Percentiles rank a stretch among this genome's conserved stretches.
Evolutionary conservation across 192 early-diverging fungal species (phyloP).

Genomic region (Entomortierella beljakovae): DNA sequence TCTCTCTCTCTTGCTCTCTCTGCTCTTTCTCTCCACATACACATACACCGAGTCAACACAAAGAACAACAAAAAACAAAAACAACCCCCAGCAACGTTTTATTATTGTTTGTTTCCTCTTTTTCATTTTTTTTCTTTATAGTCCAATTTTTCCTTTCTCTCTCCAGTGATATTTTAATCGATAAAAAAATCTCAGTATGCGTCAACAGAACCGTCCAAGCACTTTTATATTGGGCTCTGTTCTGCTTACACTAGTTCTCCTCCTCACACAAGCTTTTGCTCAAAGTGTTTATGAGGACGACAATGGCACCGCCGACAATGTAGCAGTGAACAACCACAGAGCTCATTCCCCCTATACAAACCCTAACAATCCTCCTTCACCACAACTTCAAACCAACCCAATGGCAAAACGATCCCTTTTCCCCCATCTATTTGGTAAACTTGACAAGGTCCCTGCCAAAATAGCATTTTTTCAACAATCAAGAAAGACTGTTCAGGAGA

Average conservation of each 20-base stretch:
- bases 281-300: background rate
- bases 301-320: conserved; percentile 3
- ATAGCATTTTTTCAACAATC: background rate
- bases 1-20: conserved; percentile 3
- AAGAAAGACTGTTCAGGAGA: background rate
- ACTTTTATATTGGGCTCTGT: conserved; percentile 24
- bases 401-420: conserved; percentile 32
- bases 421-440: conserved; percentile 27
- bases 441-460: conserved; percentile 5
- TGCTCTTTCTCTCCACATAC: background rate
- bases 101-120: background rate
- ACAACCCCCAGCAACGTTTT: background rate
- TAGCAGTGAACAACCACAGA: background rate
- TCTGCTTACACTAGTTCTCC: conserved; percentile 18
- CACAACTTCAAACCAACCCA: background rate
- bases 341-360: conserved; percentile 12
- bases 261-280: background rate
- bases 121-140: background rate
- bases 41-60: background rate
- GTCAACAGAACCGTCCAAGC: conserved; percentile 6
- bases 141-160: background rate
- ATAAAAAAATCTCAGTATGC: conserved; percentile 10
- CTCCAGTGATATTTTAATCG: background rate
- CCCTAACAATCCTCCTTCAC: background rate
- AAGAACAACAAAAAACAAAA: background rate